Conservation (phyloP, 768 basidiomycete genomes). For the Leccinum disarticulatum region DNA sequence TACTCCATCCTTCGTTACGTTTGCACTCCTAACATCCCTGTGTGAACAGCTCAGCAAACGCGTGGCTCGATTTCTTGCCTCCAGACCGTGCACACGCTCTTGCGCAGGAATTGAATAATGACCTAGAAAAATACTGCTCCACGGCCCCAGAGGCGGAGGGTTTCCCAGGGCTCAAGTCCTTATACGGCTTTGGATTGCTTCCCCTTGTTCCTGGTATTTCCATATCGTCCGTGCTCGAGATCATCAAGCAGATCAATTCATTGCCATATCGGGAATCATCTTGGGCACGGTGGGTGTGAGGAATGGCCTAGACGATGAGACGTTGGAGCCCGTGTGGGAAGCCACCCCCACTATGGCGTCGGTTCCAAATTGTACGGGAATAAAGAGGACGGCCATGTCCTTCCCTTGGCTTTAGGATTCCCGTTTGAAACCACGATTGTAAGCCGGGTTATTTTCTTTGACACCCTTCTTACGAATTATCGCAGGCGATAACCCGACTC, state of each 20-base stretch:
- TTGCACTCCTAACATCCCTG: conserved; percentile 17
- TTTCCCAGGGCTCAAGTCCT: conserved; percentile 49
- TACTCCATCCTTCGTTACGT: conserved; percentile 2
- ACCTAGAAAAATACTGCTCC: conserved; percentile 79
- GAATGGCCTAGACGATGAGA: conserved; percentile 76
- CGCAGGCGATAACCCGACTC: conserved; percentile 68
- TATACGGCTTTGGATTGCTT: conserved; percentile 84
- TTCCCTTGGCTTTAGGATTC: conserved; percentile 85
- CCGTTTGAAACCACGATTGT: conserved; percentile 90
- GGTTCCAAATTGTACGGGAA: conserved; percentile 73
- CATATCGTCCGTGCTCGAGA: conserved; percentile 54
- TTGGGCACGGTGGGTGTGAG: conserved; percentile 81
- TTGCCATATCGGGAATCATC: conserved; percentile 70
- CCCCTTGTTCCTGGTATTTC: conserved; percentile 73
- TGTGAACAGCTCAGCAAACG: conserved; percentile 71
- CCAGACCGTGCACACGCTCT: conserved; percentile 63
- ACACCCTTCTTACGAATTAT: conserved; percentile 8
- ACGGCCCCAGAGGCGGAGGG: conserved; percentile 46
- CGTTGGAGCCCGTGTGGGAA: conserved; percentile 80
- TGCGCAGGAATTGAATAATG: conserved; percentile 70
- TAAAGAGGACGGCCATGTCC: conserved; percentile 80
- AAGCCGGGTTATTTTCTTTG: conserved; percentile 29
- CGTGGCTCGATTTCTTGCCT: conserved; percentile 87
- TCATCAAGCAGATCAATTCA: conserved; percentile 62
- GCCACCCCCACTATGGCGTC: conserved; percentile 89